Conservation (phyloP, 805 yeast species). For the Lachancea fermentati region DNA sequence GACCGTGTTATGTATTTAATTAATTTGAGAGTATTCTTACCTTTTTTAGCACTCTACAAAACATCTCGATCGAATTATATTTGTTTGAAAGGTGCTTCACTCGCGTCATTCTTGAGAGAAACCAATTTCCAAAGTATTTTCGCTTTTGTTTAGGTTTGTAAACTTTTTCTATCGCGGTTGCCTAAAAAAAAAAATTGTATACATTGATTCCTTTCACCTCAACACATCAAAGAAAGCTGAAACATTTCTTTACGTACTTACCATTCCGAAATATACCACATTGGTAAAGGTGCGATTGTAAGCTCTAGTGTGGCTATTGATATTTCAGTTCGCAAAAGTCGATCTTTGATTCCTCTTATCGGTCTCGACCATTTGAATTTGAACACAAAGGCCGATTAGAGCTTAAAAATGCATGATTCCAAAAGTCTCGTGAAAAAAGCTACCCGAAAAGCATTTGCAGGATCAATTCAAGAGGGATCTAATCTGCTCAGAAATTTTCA, state of each 20-base stretch:
- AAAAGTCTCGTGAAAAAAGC: constrained; percentile 3
- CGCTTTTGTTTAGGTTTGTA: neutral
- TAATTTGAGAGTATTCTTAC: no score
- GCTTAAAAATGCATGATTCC: constrained; percentile 2
- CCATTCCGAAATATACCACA: neutral
- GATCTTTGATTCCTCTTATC: no score
- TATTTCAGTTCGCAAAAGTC: neutral
- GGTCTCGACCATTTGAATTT: neutral
- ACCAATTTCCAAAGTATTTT: neutral
- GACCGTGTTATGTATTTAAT: no score
- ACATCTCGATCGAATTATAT: neutral
- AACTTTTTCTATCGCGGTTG: neutral
- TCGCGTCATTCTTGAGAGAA: neutral
- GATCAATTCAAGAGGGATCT: constrained; percentile 20
- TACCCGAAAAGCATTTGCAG: constrained; percentile 11
- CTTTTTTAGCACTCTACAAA: constrained; percentile 2
- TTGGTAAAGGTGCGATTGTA: neutral
- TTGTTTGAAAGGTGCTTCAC: no score
- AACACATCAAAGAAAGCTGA: neutral
- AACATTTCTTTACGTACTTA: neutral
- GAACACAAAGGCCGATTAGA: neutral
- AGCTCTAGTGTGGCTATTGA: neutral
- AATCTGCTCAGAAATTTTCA: constrained; percentile 22
- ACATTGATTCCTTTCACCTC: neutral
- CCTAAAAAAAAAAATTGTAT: neutral